phyloP scores from a whole-genome alignment of 2,329 filamentous ascomycete species.

The Orbilia ellipsospora region DNA sequence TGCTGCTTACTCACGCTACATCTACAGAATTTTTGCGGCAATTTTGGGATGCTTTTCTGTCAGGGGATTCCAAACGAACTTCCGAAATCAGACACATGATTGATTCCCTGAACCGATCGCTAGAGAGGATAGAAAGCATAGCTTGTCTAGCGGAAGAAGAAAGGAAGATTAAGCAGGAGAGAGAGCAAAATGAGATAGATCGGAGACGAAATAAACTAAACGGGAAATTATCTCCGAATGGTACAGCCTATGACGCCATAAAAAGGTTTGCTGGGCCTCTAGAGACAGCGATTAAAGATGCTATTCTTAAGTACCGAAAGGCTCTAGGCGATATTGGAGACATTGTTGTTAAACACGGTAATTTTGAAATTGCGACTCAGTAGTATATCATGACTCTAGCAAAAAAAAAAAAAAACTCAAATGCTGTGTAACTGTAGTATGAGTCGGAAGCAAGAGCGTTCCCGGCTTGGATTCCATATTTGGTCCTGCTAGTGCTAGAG shows the following conservation, averaged over 20 bases:
- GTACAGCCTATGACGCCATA: constrained; percentile 19
- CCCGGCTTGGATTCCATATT: no score
- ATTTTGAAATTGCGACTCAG: no score
- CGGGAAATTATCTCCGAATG: background rate
- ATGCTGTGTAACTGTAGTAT: no score
- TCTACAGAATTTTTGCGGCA: constrained; percentile 96
- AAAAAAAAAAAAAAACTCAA: no score
- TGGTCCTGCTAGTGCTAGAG: no score
- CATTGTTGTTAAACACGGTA: no score
- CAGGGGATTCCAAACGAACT: constrained; percentile 83
- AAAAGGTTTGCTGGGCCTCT: constrained; percentile 33
- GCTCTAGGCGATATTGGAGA: constrained; percentile 32
- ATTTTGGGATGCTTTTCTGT: constrained; percentile 93
- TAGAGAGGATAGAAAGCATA: constrained; percentile 81
- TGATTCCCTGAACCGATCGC: constrained; percentile 81
- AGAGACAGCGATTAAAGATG: constrained; percentile 39
- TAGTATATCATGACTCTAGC: no score
- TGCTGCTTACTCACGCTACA: constrained; percentile 86
- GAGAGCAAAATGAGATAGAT: constrained; percentile 75
- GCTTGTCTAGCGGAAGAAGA: constrained; percentile 82
- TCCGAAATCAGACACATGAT: constrained; percentile 82
- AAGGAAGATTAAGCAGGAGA: constrained; percentile 74
- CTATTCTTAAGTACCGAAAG: constrained; percentile 30
- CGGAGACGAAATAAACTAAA: constrained; percentile 68
- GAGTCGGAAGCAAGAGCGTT: no score